Conservation (phyloP, 441 rosid species). For the Omphalea diandra region DNA sequence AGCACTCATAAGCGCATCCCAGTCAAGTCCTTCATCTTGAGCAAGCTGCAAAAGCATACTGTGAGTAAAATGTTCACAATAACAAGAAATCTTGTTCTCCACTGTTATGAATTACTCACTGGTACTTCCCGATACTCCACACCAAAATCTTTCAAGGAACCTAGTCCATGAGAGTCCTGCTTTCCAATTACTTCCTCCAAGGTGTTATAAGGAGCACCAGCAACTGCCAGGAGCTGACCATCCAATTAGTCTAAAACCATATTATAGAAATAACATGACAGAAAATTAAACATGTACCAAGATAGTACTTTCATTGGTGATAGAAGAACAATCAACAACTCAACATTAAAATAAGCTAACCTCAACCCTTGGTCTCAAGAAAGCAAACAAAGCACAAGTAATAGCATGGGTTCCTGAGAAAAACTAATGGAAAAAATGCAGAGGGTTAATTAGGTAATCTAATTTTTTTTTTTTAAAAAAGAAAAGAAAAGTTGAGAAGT, state of each 20-base stretch:
- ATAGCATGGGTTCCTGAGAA: conserved; percentile 77
- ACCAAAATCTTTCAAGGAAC: conserved; percentile 67
- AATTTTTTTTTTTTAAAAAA: no score
- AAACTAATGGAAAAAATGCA: conserved; percentile 35
- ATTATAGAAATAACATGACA: conserved; percentile 1
- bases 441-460: conserved; percentile 1
- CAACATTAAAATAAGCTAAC: conserved; percentile 33
- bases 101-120: conserved; percentile 33
- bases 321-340: neutral
- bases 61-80: conserved; percentile 12
- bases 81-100: conserved; percentile 8
- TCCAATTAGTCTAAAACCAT: conserved; percentile 32
- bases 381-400: conserved; percentile 60
- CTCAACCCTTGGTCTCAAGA: conserved; percentile 70
- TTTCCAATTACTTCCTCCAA: conserved; percentile 69
- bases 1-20: conserved; percentile 45
- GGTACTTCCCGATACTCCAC: conserved; percentile 61
- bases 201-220: conserved; percentile 73
- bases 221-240: conserved; percentile 73
- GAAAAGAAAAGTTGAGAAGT: neutral
- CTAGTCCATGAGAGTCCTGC: conserved; percentile 50
- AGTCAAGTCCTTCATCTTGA: conserved; percentile 58
- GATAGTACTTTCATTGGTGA: neutral
- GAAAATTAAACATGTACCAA: conserved; percentile 10
- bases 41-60: conserved; percentile 45